Evolutionary conservation across 768 basidiomycete species (phyloP), one percentile per base, ranked within the genome.

Genomic region (Leucocoprinus leucothites): DNA sequence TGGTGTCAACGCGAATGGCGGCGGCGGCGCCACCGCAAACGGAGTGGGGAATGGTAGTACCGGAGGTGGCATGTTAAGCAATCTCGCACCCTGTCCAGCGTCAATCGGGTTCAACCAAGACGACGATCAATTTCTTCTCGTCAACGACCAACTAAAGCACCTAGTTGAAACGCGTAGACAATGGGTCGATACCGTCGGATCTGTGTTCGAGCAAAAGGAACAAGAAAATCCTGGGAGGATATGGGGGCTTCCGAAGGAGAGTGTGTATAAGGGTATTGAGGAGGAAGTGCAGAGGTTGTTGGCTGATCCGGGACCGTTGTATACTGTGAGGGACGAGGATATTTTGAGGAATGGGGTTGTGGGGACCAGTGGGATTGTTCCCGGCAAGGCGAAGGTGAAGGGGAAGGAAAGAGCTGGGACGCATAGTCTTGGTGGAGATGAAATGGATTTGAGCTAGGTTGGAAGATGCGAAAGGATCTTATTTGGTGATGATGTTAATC

Each of bases 151-250:
- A 63, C 69, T 96, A 55, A 76, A 75, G 60, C 80, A 85, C 56
- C 77, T 94, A 25, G 84, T 98, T 14, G 81, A 82, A 60, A 89
- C 86, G 58, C 76, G 96, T 36, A 73, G 84, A 61, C 76, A 86
- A 60, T 94, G 93, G 86, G 87, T 93, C 19, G 82, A 89, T 48
- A 75, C 70, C 35, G 82, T 98, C 4, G 92, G 91, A 8, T 71
- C 72, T 5, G 77, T 88, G 56, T 93, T 98, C 63, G 85, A 88
- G 26, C 74, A 81, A 70, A 87, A 87, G 78, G 85, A 89, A 71
- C 67, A 68, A 62, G 76, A 78, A 54, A 70, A 66, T 44, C 85
- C 86, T 0, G 88, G 92, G 46, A 72, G 85, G 60, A 84, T 89
- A 63, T 89, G 80, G 73, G 91, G 89, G n/a, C 73, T 94, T 16